A percentile compares a stretch with the other conserved stretches of the same genome.
Conservation (phyloP, 73 alveolate species). For the Halteria grandinella region DNA sequence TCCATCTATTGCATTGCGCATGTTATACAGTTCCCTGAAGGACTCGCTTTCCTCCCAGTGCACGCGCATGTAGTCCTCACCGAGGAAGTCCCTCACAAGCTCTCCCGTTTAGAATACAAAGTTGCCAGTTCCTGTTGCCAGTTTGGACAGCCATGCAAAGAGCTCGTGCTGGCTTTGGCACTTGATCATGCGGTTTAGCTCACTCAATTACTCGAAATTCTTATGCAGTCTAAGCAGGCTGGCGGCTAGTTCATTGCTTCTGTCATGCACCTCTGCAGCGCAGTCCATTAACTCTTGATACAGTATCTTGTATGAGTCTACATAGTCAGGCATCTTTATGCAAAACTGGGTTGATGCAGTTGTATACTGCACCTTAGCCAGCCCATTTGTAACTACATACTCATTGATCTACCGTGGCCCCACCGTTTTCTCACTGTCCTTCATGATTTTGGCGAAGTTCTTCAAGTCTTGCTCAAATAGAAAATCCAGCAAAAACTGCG, state of each 20-base stretch:
- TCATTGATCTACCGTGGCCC: slow-evolving; percentile 1
- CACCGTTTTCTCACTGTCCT: slow-evolving; percentile 35
- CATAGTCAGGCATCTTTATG: slow-evolving; percentile 45
- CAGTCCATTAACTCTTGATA: slow-evolving; percentile 47
- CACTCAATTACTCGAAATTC: slow-evolving; percentile 36
- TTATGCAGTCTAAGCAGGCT: slow-evolving; percentile 37
- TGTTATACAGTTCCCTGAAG: slow-evolving; percentile 34
- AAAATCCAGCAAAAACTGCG: slow-evolving; percentile 11
- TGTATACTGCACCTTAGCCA: slow-evolving; percentile 26
- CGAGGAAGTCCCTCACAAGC: slow-evolving; percentile 23
- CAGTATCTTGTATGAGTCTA: slow-evolving; percentile 38
- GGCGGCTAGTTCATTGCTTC: slow-evolving; percentile 39
- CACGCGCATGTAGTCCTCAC: slow-evolving; percentile 24
- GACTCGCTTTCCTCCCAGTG: slow-evolving; percentile 44
- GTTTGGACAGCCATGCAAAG: slow-evolving; percentile 32
- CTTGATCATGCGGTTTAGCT: slow-evolving; percentile 34
- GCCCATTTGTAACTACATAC: slow-evolving; percentile 11
- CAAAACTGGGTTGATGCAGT: slow-evolving; percentile 14
- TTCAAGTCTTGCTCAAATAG: slow-evolving; percentile 11
- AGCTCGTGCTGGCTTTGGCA: slow-evolving; percentile 40
- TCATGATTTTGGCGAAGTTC: slow-evolving; percentile 19
- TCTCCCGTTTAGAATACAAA: slow-evolving; percentile 37
- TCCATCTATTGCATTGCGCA: neutral
- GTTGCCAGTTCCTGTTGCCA: slow-evolving; percentile 46
- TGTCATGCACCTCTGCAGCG: slow-evolving; percentile 45